Evolutionary conservation across 495 filamentous ascomycete genomes (phyloP), one percentile per base, ranked within the genome.

Genomic region (Daldinia caldariorum): DNA sequence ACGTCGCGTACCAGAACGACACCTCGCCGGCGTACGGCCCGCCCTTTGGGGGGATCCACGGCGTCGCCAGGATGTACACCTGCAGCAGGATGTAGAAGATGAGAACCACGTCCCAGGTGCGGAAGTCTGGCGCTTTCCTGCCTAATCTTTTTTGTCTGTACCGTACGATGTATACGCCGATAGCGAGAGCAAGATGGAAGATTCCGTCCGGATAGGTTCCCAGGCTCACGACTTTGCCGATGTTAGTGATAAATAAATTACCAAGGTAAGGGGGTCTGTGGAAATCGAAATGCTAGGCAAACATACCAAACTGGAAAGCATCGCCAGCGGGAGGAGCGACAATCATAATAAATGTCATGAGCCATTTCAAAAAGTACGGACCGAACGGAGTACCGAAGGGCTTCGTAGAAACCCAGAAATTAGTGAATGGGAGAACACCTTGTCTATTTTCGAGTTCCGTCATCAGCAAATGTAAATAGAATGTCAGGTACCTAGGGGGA

Each of bases 1-100:
- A 90, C 6, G 88, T 89, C 4, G 81, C 88, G 63, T 90, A 90
- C 87, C 88, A 90, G 69, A 91, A 90, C 54, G 83, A 88, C 2
- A 90, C 87, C 61, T 87, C 83, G 0, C 88, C 88, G 0, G 83
- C 86, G 43, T 79, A 80, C 0, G 82, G 80, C 0, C 89, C 89
- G 3, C 76, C 80, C 1, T 79, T 79, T 0, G 89, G 89, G 29
- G 89, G 88, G 62, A 88, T 90, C 89, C 89, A 91, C 5, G 89
- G 89, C 74, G 87, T 87, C 9, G 87, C 79, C 20, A 91, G 73
- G 57, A 88, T 77, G 66, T 88, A 90, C 0, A 86, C 34, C 35
- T 87, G 83, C 0, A 86, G 77, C 0, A 87, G 49, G 37, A 89
- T 83, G 13, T 83, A 81, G 71, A 90, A 89, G 12, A 81, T 79